Evolutionary conservation across 2,329 filamentous ascomycete species (phyloP).

Genomic region (Bipolaris oryzae): DNA sequence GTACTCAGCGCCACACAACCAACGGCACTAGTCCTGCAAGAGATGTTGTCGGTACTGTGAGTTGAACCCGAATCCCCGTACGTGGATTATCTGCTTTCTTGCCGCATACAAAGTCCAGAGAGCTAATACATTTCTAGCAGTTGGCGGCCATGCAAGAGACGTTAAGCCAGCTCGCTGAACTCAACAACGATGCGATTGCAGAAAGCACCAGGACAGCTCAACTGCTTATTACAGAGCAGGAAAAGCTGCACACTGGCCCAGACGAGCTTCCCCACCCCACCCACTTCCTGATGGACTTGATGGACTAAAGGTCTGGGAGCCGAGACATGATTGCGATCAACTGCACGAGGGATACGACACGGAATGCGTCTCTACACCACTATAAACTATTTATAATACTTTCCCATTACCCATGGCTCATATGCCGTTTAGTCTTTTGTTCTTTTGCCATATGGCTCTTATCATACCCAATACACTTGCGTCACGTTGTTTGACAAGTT

Average conservation of each 20-base stretch:
- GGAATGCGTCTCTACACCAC: not conserved
- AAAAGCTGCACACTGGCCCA: conserved; percentile 16
- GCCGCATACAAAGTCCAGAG: conserved; percentile 1
- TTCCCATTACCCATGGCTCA: not conserved
- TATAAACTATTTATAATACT: not conserved
- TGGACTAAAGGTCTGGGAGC: not conserved
- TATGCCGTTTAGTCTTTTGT: not conserved
- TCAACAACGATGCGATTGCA: conserved; percentile 44
- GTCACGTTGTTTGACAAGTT: too few relatives aligned
- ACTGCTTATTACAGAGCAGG: conserved; percentile 37
- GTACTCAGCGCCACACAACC: conserved; percentile 5
- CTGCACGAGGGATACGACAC: conserved; percentile 2
- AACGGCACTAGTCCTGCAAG: conserved; percentile 16
- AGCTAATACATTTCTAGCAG: conserved; percentile 46
- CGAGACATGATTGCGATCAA: not conserved
- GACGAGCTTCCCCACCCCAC: not conserved
- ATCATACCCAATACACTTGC: too few relatives aligned
- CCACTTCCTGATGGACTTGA: not conserved
- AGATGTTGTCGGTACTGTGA: conserved; percentile 47
- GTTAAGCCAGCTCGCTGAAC: conserved; percentile 41
- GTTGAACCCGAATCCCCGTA: conserved; percentile 21
- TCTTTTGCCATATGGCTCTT: not conserved
- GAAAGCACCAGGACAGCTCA: conserved; percentile 44
- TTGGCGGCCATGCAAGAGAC: conserved; percentile 49
- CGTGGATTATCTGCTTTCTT: conserved; percentile 1